phyloP scores from a whole-genome alignment of 495 filamentous ascomycete species.

The Acidomyces sp. region DNA sequence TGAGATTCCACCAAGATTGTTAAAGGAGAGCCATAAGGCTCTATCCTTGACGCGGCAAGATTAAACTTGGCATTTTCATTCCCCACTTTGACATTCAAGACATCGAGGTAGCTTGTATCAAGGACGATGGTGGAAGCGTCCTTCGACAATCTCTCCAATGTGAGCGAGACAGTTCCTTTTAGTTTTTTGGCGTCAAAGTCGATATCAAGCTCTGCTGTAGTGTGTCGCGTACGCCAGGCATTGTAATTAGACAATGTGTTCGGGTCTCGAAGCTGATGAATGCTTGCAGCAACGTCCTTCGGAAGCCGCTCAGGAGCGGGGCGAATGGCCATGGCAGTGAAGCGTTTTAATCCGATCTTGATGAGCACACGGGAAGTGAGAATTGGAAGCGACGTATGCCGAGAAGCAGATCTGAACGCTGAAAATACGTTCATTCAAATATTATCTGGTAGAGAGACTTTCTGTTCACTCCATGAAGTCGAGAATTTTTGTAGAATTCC shows the following conservation, averaged over 20 bases:
- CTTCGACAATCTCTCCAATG: conserved; percentile 58
- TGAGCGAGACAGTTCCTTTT: conserved; percentile 58
- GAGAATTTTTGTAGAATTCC: too few species aligned
- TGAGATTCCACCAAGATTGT: conserved; percentile 55
- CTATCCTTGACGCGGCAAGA: conserved; percentile 45
- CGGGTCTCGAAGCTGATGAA: conserved; percentile 44
- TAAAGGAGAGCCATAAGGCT: conserved; percentile 69
- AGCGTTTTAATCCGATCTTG: neutral
- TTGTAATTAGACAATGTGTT: conserved; percentile 89
- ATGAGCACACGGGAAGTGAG: too few species aligned
- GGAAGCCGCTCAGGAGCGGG: conserved; percentile 12
- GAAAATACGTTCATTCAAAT: too few species aligned
- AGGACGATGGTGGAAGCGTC: conserved; percentile 58
- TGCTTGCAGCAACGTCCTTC: conserved; percentile 12
- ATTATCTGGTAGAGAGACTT: too few species aligned
- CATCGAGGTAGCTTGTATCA: conserved; percentile 69
- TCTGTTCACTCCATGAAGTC: too few species aligned
- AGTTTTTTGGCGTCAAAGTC: conserved; percentile 66
- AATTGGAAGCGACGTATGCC: too few species aligned
- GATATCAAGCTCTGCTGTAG: conserved; percentile 62
- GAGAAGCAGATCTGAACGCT: too few species aligned
- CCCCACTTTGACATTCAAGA: conserved; percentile 53
- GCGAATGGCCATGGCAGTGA: conserved; percentile 12
- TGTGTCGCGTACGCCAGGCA: conserved; percentile 68
- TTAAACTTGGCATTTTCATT: conserved; percentile 50